Evolutionary conservation across 805 yeast genomes (phyloP).

Genomic region (Monosporozyma siamensis): DNA sequence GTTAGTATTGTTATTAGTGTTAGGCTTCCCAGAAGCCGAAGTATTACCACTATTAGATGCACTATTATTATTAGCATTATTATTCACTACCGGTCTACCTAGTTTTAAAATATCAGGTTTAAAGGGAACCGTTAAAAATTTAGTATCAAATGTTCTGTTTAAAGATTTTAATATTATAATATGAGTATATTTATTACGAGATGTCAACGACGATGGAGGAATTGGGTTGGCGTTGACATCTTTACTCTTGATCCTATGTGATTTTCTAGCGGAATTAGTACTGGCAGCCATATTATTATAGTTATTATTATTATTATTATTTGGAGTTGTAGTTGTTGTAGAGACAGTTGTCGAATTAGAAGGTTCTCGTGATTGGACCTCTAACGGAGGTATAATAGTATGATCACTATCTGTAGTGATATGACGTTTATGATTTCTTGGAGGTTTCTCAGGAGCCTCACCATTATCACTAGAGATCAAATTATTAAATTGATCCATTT

Average conservation of each 20-base stretch:
- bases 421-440: background rate
- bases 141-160: slow-evolving; percentile 74
- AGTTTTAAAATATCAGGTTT: slow-evolving; percentile 75
- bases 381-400: too few species aligned
- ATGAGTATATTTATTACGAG: slow-evolving; percentile 35
- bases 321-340: background rate
- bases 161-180: slow-evolving; percentile 66
- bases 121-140: slow-evolving; percentile 69
- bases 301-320: background rate
- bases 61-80: slow-evolving; percentile 6
- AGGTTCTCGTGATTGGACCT: too few species aligned
- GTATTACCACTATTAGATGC: slow-evolving; percentile 9
- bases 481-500: slow-evolving; percentile 8
- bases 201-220: slow-evolving; percentile 7
- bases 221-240: background rate
- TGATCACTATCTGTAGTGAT: background rate
- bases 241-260: background rate
- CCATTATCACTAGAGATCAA: background rate
- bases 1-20: slow-evolving; percentile 4
- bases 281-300: background rate
- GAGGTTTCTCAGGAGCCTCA: background rate
- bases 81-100: slow-evolving; percentile 70
- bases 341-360: too few species aligned
- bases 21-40: too few species aligned
- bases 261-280: background rate